Conservation (phyloP, 306 rosid genomes). For the apple (Malus domestica) region DNA sequence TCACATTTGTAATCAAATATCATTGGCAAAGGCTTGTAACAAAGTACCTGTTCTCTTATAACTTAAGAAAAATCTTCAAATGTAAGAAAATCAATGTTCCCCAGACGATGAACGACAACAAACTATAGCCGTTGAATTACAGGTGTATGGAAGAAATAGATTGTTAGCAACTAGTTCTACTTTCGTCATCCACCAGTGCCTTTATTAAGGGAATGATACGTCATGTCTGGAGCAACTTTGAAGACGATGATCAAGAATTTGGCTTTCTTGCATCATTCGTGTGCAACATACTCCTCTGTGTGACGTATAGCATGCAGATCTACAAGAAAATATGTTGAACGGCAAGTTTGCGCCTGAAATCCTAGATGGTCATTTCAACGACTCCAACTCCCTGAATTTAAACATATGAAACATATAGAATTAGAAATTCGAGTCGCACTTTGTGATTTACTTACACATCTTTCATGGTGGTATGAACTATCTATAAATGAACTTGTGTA, state of each 20-base stretch:
- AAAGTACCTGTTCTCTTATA: not conserved
- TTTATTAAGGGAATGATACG: not conserved
- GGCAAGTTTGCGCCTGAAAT: not conserved
- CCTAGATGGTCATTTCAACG: not conserved
- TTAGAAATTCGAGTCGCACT: not conserved
- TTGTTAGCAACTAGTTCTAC: not conserved
- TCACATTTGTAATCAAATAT: too few species aligned
- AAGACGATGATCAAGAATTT: not conserved
- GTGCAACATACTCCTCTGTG: not conserved
- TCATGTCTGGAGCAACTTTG: not conserved
- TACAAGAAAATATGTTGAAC: not conserved
- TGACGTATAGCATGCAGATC: not conserved
- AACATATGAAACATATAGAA: not conserved
- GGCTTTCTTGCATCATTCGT: not conserved
- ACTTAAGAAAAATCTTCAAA: not conserved
- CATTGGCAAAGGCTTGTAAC: too few species aligned
- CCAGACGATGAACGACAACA: not conserved
- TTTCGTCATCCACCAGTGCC: not conserved
- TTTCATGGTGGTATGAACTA: not conserved
- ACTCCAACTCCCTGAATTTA: not conserved
- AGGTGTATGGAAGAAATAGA: not conserved
- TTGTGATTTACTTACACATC: not conserved
- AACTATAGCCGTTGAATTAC: not conserved
- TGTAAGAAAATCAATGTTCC: not conserved
- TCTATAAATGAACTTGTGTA: not conserved